These are phyloP conservation scores for Stygiomarasmius scandens DNA, from an alignment of 1,284 basidiomycete species.

Conservation along the genomic window DNA sequence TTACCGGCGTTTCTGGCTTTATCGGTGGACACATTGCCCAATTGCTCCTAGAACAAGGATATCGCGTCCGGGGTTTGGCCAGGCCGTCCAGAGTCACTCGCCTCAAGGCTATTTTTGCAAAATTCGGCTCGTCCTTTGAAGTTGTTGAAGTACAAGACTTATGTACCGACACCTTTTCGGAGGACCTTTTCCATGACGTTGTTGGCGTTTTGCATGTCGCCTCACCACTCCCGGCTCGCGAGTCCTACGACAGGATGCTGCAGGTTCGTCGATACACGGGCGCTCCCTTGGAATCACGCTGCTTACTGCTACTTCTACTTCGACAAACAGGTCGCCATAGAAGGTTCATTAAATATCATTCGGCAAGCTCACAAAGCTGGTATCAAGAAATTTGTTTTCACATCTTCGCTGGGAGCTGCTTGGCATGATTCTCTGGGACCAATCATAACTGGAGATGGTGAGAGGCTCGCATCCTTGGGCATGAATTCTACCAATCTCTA, in stretches of 20 bases:
- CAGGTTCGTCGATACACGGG: too few species aligned
- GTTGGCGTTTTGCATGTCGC: too few species aligned
- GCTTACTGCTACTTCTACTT: too few species aligned
- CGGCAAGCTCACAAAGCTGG: slow-evolving; percentile 9
- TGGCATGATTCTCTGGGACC: not conserved
- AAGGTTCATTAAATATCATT: slow-evolving; percentile 10
- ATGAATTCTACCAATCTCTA: too few species aligned
- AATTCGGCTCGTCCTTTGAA: not conserved
- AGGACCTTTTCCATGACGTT: too few species aligned
- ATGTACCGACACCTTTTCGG: too few species aligned
- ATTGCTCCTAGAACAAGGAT: slow-evolving; percentile 1
- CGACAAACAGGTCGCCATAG: slow-evolving; percentile 1
- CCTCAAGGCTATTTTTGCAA: slow-evolving; percentile 2
- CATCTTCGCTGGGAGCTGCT: not conserved
- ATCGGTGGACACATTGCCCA: slow-evolving; percentile 4
- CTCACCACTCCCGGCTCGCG: too few species aligned
- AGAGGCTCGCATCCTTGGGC: too few species aligned
- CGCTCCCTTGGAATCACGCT: too few species aligned
- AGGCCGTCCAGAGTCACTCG: not conserved
- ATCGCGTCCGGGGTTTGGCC: slow-evolving; percentile 2
- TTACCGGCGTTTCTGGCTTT: slow-evolving; percentile 10
- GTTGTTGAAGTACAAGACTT: not conserved
- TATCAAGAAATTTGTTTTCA: slow-evolving; percentile 3
- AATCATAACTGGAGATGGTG: too few species aligned
- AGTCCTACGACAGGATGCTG: too few species aligned